Evolutionary conservation across 352 stramenopile species (phyloP).

Genomic region (Saprolegnia parasitica): DNA sequence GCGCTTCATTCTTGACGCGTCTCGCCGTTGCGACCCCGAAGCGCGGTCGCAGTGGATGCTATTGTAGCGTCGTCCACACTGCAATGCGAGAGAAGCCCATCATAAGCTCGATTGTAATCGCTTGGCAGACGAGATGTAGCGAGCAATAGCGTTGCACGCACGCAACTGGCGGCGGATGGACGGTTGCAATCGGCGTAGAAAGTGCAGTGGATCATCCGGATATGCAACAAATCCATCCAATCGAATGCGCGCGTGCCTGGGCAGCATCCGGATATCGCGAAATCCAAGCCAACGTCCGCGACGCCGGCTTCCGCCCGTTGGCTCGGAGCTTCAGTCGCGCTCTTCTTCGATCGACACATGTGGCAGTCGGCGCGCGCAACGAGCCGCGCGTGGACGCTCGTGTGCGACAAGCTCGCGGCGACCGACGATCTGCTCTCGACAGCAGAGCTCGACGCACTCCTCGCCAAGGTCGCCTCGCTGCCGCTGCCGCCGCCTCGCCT

Average conservation of each 20-base stretch:
- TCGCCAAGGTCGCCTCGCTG: constrained; percentile 20
- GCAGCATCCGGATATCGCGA: neutral
- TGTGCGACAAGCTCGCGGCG: neutral
- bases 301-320: constrained; percentile 2
- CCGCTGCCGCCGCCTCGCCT: constrained; percentile 25
- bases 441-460: constrained; percentile 12
- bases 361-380: neutral
- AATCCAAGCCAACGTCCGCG: neutral
- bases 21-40: too few species aligned
- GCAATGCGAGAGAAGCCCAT: too few species aligned
- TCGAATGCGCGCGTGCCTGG: neutral
- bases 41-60: too few species aligned
- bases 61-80: too few species aligned
- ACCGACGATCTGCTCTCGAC: constrained; percentile 13
- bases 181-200: too few species aligned
- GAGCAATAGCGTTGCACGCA: too few species aligned
- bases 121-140: too few species aligned
- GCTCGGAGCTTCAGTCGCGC: neutral
- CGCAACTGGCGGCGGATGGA: too few species aligned
- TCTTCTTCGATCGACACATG: neutral
- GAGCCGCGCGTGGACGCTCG: neutral
- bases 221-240: neutral
- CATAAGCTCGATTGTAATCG: too few species aligned
- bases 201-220: neutral
- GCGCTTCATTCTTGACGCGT: too few species aligned